Base-by-base conservation (phyloP, 257 asterid genomes). In the Solanum arcanum region DNA sequence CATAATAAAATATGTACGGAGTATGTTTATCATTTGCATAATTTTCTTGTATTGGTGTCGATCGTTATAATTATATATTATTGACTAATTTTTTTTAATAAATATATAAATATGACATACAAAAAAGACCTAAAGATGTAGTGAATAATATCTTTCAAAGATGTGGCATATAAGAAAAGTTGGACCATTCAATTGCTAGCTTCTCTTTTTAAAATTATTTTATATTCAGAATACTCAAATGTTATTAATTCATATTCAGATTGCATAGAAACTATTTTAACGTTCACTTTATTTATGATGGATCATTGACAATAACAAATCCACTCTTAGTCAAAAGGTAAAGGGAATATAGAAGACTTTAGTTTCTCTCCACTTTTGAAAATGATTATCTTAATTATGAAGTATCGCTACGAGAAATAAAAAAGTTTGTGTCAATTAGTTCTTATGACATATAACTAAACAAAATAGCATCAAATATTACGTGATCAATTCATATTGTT, bases 1-100 rank as follows among this genome's bases (percentile, higher is more conserved):
- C 62, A 3, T 6, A 10, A 3, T 52, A 2, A 52, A 16, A 52
- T 52, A 3, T 52, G 2, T 52, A 52, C 16, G 0, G 20, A 56
- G 15, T 7, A 0, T 62, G 15, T n/a, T 23, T 23, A 23, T 10
- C 14, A 10, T 62, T 7, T 15, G 7, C n/a, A 1, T 9, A 21
- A 62, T 1, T 7, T 7, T 23, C 1, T 0, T 14, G 0, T 16
- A 2, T 47, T 1, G 3, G 1, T n/a, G 7, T 60, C 12, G 14
- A 60, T 6, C 5, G 3, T 66, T 12, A 66, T 66, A 4, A 27
- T 27, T 31, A 27, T 25, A 66, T 66, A 25, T 6, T 25, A 66
- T 66, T 66, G 10, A 56, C 6, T 25, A 25, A 1, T 2, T 66
- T 25, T 27, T 27, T 27, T 27, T 6, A 27, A 27, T 27, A 66